phyloP scores from a whole-genome alignment of 495 filamentous ascomycete species.

The Ascodesmis nigricans region DNA sequence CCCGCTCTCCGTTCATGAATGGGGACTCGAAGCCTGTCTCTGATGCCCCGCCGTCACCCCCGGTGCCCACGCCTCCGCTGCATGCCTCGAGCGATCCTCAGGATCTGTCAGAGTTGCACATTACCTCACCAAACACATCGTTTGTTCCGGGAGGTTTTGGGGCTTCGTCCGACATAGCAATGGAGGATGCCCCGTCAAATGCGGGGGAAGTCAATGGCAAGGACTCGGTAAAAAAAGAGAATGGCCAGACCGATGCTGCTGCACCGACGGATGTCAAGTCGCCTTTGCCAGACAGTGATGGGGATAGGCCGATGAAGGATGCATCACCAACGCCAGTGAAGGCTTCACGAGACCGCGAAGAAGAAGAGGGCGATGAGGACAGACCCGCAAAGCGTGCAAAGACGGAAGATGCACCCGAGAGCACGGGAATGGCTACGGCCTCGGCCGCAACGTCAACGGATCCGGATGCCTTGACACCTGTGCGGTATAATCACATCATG shows the following conservation, averaged over 20 bases:
- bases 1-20: slow-evolving; percentile 19
- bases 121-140: slow-evolving; percentile 17
- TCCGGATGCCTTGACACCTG: slow-evolving; percentile 24
- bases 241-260: too few species aligned
- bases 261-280: too few species aligned
- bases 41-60: slow-evolving; percentile 20
- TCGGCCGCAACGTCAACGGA: slow-evolving; percentile 13
- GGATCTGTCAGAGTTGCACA: slow-evolving; percentile 21
- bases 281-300: too few species aligned
- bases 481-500: slow-evolving; percentile 28
- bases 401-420: slow-evolving; percentile 28
- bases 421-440: slow-evolving; percentile 9
- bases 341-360: slow-evolving; percentile 30
- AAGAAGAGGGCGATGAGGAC: slow-evolving; percentile 42
- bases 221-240: too few species aligned
- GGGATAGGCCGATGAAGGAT: slow-evolving; percentile 17
- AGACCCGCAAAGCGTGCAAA: slow-evolving; percentile 59
- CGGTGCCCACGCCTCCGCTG: slow-evolving; percentile 22
- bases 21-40: slow-evolving; percentile 20
- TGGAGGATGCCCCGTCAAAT: too few species aligned
- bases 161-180: too few species aligned
- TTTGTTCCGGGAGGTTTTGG: neutral
- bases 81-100: slow-evolving; percentile 18
- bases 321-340: slow-evolving; percentile 13
- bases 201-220: too few species aligned